A percentile compares a stretch with the other conserved stretches of the same genome.
These are phyloP conservation scores for Darksidea phi DNA, from an alignment of 495 filamentous ascomycete genomes.

Conservation along the genomic window DNA sequence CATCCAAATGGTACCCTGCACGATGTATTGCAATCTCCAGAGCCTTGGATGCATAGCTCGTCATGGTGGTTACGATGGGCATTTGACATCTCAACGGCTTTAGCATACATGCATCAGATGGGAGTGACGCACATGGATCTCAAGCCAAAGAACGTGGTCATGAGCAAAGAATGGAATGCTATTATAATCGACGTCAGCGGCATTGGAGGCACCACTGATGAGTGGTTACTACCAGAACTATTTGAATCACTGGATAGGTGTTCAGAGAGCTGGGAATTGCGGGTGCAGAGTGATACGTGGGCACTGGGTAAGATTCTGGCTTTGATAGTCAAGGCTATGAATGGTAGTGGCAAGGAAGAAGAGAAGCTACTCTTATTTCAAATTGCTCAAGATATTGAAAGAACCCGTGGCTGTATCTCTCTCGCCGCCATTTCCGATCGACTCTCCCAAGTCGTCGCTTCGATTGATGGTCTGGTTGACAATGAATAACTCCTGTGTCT, in stretches of 20 bases:
- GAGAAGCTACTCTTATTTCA: not conserved
- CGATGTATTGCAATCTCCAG: slow-evolving; percentile 9
- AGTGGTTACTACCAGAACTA: slow-evolving; percentile 4
- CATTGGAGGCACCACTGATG: slow-evolving; percentile 2
- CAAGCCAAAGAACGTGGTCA: slow-evolving; percentile 3
- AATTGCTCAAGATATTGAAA: not conserved
- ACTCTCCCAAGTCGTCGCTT: too few species aligned
- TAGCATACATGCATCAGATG: not conserved
- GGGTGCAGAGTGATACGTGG: not conserved
- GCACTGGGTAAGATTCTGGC: not conserved
- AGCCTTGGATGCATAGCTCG: not conserved
- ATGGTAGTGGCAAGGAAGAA: not conserved
- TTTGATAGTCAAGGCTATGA: not conserved
- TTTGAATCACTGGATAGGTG: not conserved
- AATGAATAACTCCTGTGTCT: too few species aligned
- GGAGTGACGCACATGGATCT: slow-evolving; percentile 2
- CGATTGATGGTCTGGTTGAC: too few species aligned
- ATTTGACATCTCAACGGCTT: not conserved
- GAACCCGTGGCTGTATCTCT: not conserved
- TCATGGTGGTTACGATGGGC: not conserved
- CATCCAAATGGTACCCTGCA: slow-evolving; percentile 25
- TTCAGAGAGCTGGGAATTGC: not conserved
- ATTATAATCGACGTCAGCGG: slow-evolving; percentile 1
- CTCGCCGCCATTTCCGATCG: not conserved
- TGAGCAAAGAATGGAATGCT: slow-evolving; percentile 4